Evolutionary conservation across 2,329 filamentous ascomycete genomes (phyloP).

Genomic region (Dactylonectria estremocensis): DNA sequence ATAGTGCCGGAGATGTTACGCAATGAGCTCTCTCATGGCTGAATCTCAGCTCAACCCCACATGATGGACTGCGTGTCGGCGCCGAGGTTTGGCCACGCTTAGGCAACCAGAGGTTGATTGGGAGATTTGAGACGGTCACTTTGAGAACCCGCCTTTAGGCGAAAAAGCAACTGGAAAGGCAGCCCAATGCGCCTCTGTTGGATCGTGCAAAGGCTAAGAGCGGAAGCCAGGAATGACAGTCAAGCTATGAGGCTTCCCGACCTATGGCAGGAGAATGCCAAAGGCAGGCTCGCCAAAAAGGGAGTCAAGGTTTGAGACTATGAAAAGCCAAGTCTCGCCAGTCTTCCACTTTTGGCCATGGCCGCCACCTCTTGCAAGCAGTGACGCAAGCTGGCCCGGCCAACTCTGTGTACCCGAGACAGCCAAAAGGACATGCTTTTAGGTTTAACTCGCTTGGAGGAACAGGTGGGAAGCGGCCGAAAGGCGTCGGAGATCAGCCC

Average conservation of each 20-base stretch:
- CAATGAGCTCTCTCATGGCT: no score
- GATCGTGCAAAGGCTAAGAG: conserved; percentile 10
- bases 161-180: background rate
- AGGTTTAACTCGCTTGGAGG: background rate
- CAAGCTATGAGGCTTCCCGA: background rate
- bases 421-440: background rate
- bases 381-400: background rate
- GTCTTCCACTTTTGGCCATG: background rate
- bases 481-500: background rate
- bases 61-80: background rate
- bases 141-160: background rate
- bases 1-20: no score
- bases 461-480: background rate
- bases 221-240: conserved; percentile 22
- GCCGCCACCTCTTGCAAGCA: background rate
- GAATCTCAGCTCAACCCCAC: background rate
- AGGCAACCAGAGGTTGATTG: no score
- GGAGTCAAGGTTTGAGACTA: conserved; percentile 16
- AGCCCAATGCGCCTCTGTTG: background rate
- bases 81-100: background rate
- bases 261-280: conserved; percentile 14
- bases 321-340: background rate
- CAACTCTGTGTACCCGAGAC: conserved; percentile 2
- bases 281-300: background rate
- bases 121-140: background rate